Evolutionary conservation across 148 eudicot genomes (phyloP), one percentile per base, ranked within the genome.

Genomic region (Cornus florida): DNA sequence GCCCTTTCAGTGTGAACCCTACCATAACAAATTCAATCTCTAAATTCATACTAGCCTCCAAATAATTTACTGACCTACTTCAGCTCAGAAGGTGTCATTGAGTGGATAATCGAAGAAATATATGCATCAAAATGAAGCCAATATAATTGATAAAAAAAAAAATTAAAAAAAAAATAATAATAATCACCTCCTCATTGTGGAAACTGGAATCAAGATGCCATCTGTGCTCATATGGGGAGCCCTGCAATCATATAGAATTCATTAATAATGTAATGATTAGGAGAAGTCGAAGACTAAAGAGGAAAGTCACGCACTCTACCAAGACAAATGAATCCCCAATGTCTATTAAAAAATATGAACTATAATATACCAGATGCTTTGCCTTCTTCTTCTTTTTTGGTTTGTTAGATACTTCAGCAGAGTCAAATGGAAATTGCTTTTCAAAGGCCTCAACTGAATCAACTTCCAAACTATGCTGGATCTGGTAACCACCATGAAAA

Each of bases 341-440:
- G 75, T 60, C 12, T 43, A 24, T 16, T 43, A 32, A 33, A 81
- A 41, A 75, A 50, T 28, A 70, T 38, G 73, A 19, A 35, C 8
- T 6, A 35, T 19, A n/a, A 62, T 17, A 67, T 92, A 96, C 98
- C 97, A 78, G 87, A 82, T 91, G 91, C 80, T 91, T 93, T 73
- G 85, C 79, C 80, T 90, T 92, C 91, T 94, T 93, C 87, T 90
- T 92, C 81, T 93, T 93, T 84, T 88, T 92, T 70, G 92, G 86
- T 78, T 86, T 93, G 68, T 24, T 62, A 13, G 88, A 84, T 77
- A 88, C 83, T 83, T 91, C 97, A 32, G 86, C 69, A 69, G 95
- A 82, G 77, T 92, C 93, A 87, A 89, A 90, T 67, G 86, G 85
- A 35, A 78, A 83, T 78, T 90, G 91, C 80, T 87, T 92, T 67